Base-by-base conservation (phyloP, 1,139 yeast genomes). In the Hemisphaericaspora xylanilytica region DNA sequence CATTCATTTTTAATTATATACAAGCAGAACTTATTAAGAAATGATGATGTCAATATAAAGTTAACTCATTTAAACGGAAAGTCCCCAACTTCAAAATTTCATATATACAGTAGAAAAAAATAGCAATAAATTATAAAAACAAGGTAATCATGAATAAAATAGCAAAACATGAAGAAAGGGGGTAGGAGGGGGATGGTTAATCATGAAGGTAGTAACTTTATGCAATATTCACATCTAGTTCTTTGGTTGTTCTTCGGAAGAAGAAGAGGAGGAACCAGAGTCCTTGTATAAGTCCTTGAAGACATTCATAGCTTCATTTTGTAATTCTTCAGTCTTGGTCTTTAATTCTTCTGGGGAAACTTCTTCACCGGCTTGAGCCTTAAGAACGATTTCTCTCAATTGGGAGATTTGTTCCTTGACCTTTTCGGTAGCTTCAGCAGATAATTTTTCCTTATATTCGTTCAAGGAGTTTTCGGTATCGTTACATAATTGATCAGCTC, bases 261-360 rank as follows among this genome's bases (percentile, higher is more conserved):
- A 37, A 30, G 60, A 57, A 41, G 44, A 37, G 28, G 39, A 33
- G 18, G 43, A 55, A 52, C 59, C 59, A 54, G 61, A 58, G 44
- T 65, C 65, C 79, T 89, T 90, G 88, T 90, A 90, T 75, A 90
- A 84, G 75, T 88, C 86, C 78, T 89, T 96, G 71, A 92, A 92
- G 57, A 89, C 82, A 71, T 89, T 88, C 74, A 92, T 79, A 39
- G 97, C 88, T 62, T 86, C 84, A 65, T 78, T 81, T 77, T 90
- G 96, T 67, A 92, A 81, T 69, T 87, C 96, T 60, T 89, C 97
- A 56, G 92, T 81, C 88, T 90, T 90, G 66, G 82, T 69, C 82
- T 88, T 89, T 70, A 92, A 79, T 56, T 82, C 90, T 55, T 84
- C 80, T 52, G 88, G 77, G 58, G 85, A 81, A 57, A 88, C 92